Base-by-base conservation (phyloP, 768 basidiomycete species). In the Pilatotrama ljubarskyi region DNA sequence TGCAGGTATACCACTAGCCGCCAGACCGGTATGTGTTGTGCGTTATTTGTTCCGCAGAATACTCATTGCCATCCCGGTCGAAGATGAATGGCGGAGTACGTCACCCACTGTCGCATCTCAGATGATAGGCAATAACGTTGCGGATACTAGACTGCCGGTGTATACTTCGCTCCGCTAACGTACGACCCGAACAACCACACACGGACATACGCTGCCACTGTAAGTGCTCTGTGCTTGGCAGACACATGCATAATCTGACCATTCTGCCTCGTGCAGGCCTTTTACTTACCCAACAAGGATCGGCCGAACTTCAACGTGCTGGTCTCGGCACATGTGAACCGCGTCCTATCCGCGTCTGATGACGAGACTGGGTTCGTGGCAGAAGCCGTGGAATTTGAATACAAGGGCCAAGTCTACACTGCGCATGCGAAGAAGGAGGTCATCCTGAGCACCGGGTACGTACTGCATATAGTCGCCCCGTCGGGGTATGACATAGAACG, bases 351-450 rank as follows among this genome's bases (percentile, higher is more conserved):
- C 2, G 46, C 52, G 6, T 40, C 44, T 10, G 32, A 46, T 5
- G 50, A 5, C 2, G 62, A 54, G 15, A 49, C 64, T 5, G 60
- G 68, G 6, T 62, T 81, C 25, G 65, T 68, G 32, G 84, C 83
- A 0, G 76, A 73, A 4, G 81, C 81, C 6, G 78, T 85, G 13
- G 77, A 77, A 53, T 85, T 83, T 67, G 64, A 74, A 18, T 46
- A 72, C 41, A 64, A 64, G 4, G 73, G 63, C 20, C 58, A 61
- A 14, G 65, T 46, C 5, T 74, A 77, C 58, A 58, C 69, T 4
- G 78, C 78, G 29, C 68, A 73, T 26, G 80, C 79, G 13, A 69
- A 66, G 46, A 78, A 77, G 53, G 84, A 86, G 68, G 82, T 85
- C 29, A 77, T 85, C 49, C 13, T 70, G 4, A 55, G 66, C 14